Percentiles rank a stretch among this genome's conserved stretches.
phyloP scores from a whole-genome alignment of 768 basidiomycete genomes.

The Leccinum aurantiacum region DNA sequence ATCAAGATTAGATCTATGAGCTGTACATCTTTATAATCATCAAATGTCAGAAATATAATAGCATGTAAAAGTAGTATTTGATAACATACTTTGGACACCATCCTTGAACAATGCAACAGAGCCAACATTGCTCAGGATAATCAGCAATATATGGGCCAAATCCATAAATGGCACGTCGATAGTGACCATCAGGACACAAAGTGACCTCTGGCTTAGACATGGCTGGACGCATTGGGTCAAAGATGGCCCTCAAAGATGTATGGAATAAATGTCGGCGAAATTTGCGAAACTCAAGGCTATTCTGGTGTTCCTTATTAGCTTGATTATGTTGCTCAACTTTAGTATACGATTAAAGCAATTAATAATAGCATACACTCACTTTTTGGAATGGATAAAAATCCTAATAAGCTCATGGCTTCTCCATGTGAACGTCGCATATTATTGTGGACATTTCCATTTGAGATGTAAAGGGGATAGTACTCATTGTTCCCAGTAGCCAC shows the following conservation, averaged over 20 bases:
- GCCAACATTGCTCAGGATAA: conserved; percentile 39
- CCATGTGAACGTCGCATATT: neutral
- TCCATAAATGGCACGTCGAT: conserved; percentile 20
- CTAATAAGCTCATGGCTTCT: neutral
- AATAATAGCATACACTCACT: neutral
- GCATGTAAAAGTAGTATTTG: neutral
- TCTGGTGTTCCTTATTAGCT: neutral
- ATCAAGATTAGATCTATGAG: neutral
- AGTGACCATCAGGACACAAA: conserved; percentile 22
- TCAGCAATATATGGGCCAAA: conserved; percentile 42
- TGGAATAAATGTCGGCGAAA: neutral
- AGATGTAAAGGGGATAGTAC: neutral
- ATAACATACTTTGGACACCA: conserved; percentile 2
- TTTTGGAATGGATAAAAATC: neutral
- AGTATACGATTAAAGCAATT: too few species aligned
- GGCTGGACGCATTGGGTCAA: neutral
- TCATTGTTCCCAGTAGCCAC: neutral
- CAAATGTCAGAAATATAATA: neutral
- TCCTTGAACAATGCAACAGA: conserved; percentile 1
- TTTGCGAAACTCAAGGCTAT: neutral
- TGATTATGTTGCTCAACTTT: neutral
- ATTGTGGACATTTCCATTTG: neutral
- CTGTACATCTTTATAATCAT: neutral
- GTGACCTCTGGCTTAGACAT: neutral
- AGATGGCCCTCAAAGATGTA: neutral